Evolutionary conservation across 2,329 filamentous ascomycete genomes (phyloP).

Genomic region (Sporothrix mexicana): DNA sequence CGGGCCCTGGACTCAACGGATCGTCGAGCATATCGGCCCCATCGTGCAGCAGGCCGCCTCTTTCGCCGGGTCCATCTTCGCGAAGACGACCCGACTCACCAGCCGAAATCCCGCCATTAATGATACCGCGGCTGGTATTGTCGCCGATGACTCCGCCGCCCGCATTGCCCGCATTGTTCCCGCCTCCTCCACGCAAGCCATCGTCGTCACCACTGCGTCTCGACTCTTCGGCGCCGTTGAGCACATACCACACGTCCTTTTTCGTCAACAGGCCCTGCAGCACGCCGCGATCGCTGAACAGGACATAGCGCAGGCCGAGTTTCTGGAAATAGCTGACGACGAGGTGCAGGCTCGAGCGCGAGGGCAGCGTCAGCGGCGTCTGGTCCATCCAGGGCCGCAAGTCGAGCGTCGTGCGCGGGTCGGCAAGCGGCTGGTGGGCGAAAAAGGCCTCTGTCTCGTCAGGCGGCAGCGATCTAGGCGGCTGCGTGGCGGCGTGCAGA

Average conservation of each 20-base stretch:
- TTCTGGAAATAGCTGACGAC: conserved; percentile 93
- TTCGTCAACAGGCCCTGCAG: conserved; percentile 90
- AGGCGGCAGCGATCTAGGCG: conserved; percentile 64
- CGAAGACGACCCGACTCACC: conserved; percentile 45
- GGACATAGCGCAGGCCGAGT: conserved; percentile 85
- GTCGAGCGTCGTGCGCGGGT: conserved; percentile 79
- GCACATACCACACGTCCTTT: conserved; percentile 94
- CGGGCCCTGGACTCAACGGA: conserved; percentile 39
- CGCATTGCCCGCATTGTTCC: background rate
- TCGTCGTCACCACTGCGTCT: conserved; percentile 62
- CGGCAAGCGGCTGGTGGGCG: conserved; percentile 76
- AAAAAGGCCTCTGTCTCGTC: conserved; percentile 85
- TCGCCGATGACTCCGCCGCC: background rate
- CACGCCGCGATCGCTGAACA: conserved; percentile 82
- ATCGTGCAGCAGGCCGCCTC: conserved; percentile 51
- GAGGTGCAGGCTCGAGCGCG: conserved; percentile 77
- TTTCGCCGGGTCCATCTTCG: conserved; percentile 50
- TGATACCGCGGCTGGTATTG: background rate
- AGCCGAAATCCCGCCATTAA: conserved; percentile 26
- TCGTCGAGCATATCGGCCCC: conserved; percentile 44
- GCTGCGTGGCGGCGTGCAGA: conserved; percentile 65
- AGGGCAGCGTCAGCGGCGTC: conserved; percentile 88
- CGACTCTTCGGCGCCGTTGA: conserved; percentile 76
- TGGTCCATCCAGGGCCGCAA: conserved; percentile 98
- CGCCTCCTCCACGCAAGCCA: conserved; percentile 46